Evolutionary conservation across 2,329 filamentous ascomycete genomes (phyloP).

Genomic region (Penicillium sp.): DNA sequence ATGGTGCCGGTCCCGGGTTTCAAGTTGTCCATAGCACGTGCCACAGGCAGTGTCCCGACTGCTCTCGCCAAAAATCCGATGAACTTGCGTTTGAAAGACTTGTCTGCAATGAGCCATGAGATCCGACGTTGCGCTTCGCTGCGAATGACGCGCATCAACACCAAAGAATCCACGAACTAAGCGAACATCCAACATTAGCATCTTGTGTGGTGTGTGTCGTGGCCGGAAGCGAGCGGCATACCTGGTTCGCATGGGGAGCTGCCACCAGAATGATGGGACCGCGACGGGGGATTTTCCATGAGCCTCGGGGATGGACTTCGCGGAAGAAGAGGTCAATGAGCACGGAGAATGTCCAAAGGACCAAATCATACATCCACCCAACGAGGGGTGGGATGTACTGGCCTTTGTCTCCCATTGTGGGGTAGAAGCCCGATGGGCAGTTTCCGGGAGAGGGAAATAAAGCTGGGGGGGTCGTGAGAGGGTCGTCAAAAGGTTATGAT

Average conservation of each 20-base stretch:
- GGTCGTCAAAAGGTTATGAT: neutral
- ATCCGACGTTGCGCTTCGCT: slow-evolving; percentile 84
- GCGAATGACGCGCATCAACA: slow-evolving; percentile 86
- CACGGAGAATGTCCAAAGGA: slow-evolving; percentile 56
- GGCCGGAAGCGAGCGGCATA: slow-evolving; percentile 41
- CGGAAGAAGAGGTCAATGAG: slow-evolving; percentile 96
- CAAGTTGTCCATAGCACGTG: slow-evolving; percentile 83
- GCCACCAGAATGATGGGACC: slow-evolving; percentile 94
- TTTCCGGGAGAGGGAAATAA: neutral
- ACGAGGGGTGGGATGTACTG: slow-evolving; percentile 45
- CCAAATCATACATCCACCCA: slow-evolving; percentile 51
- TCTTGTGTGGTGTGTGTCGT: neutral
- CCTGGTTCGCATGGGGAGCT: slow-evolving; percentile 94
- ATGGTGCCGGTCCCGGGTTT: slow-evolving; percentile 76
- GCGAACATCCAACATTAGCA: slow-evolving; percentile 8
- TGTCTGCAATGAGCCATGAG: slow-evolving; percentile 89
- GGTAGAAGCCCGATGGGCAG: neutral
- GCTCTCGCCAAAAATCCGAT: slow-evolving; percentile 82
- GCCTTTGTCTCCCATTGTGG: slow-evolving; percentile 36
- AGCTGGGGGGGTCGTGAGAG: neutral
- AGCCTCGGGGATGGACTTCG: slow-evolving; percentile 89
- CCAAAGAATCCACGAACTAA: slow-evolving; percentile 91
- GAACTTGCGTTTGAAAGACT: slow-evolving; percentile 85
- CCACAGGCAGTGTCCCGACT: slow-evolving; percentile 89
- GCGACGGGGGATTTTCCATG: slow-evolving; percentile 87